Base-by-base conservation (phyloP, 176 grass and related monocot species). In the Triticum urartu region DNA sequence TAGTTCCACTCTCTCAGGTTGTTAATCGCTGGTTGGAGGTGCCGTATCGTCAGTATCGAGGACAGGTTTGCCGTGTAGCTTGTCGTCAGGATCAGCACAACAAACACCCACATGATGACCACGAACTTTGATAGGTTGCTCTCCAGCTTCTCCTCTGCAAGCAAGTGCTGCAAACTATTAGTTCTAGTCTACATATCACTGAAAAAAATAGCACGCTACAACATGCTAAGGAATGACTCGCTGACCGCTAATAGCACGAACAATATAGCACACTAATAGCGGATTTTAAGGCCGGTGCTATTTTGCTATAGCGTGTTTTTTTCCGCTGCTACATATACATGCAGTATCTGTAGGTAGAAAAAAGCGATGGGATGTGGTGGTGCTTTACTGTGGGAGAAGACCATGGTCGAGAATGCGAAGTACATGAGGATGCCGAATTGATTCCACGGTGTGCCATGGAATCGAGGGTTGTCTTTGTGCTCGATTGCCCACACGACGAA, bases 401-500 rank as follows among this genome's bases (percentile, higher is more conserved):
- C 95, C 36, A 98, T 93, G 38, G 88, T 98, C 43, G 95, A 98
- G 81, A 98, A 98, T 45, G 95, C 68, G 15, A 86, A 95, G 91
- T 94, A 98, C 75, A 95, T 88, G 81, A 89, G 87, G 66, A 85
- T 75, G 61, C 95, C 95, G 63, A 95, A 81, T 66, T 98, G 95
- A 61, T 93, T 83, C 67, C 26, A 77, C 0, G 87, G 77, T 25
- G 91, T 89, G n/a, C 93, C 91, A 5, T 80, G 60, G 87, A 98
- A 98, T 62, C 87, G 88, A 15, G 11, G 5, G 81, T 98, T 98
- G 59, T 86, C 64, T 0, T 81, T 6, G 35, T 36, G 35, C 35
- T 36, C 35, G 35, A 36, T 36, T 10, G 85, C 64, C 93, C 95
- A 95, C 21, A 98, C 87, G 2, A 98, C 91, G 64, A 98, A 90